Percentiles rank a stretch among this genome's conserved stretches.
Evolutionary conservation across 2,329 filamentous ascomycete species (phyloP).

Genomic region (Sphaerulina populicola): DNA sequence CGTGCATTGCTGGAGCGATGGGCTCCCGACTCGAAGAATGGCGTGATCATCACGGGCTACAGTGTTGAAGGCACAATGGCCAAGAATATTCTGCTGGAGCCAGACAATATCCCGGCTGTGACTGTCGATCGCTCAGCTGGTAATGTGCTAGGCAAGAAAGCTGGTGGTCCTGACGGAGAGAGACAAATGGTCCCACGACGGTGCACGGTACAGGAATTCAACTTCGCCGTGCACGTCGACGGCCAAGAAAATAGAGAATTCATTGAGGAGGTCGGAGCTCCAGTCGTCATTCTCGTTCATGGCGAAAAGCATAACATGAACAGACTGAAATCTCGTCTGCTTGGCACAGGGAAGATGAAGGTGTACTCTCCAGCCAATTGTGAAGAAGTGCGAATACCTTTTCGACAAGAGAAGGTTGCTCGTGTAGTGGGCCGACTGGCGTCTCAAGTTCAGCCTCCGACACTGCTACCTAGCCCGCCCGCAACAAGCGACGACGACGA

Average conservation of each 20-base stretch:
- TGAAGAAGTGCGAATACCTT: constrained; percentile 88
- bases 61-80: constrained; percentile 98
- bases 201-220: constrained; percentile 89
- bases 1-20: constrained; percentile 87
- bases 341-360: constrained; percentile 85
- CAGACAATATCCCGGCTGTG: constrained; percentile 86
- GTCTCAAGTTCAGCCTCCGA: constrained; percentile 60
- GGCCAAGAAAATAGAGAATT: constrained; percentile 94
- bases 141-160: constrained; percentile 25
- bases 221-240: constrained; percentile 93
- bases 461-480: constrained; percentile 29
- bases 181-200: constrained; percentile 84
- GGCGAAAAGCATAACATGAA: constrained; percentile 98
- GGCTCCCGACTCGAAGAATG: constrained; percentile 93
- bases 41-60: constrained; percentile 97
- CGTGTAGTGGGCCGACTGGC: constrained; percentile 94
- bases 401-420: constrained; percentile 88
- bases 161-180: constrained; percentile 54
- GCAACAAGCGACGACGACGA: constrained; percentile 40
- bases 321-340: constrained; percentile 84
- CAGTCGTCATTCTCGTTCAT: constrained; percentile 93
- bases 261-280: constrained; percentile 85
- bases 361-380: constrained; percentile 92
- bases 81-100: constrained; percentile 88
- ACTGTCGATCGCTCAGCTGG: constrained; percentile 52